Evolutionary conservation across 129 eudicot species (phyloP).

Genomic region (Arctium minus): DNA sequence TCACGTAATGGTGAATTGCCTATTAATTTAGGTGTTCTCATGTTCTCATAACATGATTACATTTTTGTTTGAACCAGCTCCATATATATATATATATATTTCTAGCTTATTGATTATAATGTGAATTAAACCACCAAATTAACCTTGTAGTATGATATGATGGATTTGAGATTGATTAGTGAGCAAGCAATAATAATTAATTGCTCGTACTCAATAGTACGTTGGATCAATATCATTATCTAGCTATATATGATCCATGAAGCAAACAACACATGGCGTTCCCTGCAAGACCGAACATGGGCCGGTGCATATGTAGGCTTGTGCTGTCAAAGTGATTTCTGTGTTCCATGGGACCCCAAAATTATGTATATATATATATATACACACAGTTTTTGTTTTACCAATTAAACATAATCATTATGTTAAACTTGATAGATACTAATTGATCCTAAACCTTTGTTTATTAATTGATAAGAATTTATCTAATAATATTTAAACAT

Average conservation of each 20-base stretch:
- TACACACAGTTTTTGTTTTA: neutral
- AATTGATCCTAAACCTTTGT: neutral
- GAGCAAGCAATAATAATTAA: conserved; percentile 6
- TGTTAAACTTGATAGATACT: neutral
- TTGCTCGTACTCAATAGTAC: conserved; percentile 11
- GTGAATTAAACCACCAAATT: conserved; percentile 8
- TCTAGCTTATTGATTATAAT: neutral
- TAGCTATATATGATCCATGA: neutral
- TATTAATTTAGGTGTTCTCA: neutral
- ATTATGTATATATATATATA: too few species aligned
- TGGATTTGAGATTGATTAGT: conserved; percentile 11
- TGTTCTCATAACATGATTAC: neutral
- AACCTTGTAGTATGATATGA: neutral
- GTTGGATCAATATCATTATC: neutral
- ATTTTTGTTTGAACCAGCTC: neutral
- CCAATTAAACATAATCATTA: neutral
- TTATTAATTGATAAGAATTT: neutral
- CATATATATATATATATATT: neutral
- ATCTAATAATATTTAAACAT: neutral
- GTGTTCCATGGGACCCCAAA: neutral
- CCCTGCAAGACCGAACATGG: conserved; percentile 29
- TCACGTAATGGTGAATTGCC: too few species aligned
- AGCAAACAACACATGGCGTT: conserved; percentile 14
- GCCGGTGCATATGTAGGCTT: conserved; percentile 17
- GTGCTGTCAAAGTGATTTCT: conserved; percentile 24